Evolutionary conservation across 495 filamentous ascomycete genomes (phyloP).

Genomic region (Podospora comata): DNA sequence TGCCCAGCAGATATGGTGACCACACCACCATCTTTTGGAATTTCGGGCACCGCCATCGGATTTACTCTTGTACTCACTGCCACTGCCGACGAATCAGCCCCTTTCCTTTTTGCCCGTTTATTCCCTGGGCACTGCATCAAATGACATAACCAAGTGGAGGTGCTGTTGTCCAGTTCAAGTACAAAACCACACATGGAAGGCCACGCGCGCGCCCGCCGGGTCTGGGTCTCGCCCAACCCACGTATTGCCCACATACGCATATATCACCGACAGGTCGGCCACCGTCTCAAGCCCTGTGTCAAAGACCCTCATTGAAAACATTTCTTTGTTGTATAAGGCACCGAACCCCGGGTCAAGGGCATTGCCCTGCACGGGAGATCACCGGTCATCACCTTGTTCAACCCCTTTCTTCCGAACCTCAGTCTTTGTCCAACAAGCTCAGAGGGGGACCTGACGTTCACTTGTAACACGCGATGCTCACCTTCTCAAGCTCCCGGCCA

Average conservation of each 20-base stretch:
- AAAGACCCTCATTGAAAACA: conserved; percentile 3
- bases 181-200: neutral
- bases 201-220: neutral
- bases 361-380: neutral
- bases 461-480: neutral
- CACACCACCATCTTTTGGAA: conserved; percentile 2
- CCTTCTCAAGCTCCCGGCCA: neutral
- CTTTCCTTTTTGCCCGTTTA: conserved; percentile 1
- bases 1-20: conserved; percentile 2
- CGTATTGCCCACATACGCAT: neutral
- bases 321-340: neutral
- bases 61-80: neutral
- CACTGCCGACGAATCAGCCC: conserved; percentile 3
- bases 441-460: neutral
- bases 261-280: neutral
- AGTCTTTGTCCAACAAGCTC: neutral
- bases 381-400: neutral
- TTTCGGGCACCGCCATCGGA: conserved; percentile 1
- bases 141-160: neutral
- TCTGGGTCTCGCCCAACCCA: neutral
- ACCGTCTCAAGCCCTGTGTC: conserved; percentile 11
- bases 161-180: neutral
- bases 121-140: neutral
- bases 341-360: neutral
- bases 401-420: neutral